A percentile compares a stretch with the other conserved stretches of the same genome.
phyloP scores from a whole-genome alignment of 2,329 filamentous ascomycete genomes.

The Torrubiellomyces zombiae region DNA sequence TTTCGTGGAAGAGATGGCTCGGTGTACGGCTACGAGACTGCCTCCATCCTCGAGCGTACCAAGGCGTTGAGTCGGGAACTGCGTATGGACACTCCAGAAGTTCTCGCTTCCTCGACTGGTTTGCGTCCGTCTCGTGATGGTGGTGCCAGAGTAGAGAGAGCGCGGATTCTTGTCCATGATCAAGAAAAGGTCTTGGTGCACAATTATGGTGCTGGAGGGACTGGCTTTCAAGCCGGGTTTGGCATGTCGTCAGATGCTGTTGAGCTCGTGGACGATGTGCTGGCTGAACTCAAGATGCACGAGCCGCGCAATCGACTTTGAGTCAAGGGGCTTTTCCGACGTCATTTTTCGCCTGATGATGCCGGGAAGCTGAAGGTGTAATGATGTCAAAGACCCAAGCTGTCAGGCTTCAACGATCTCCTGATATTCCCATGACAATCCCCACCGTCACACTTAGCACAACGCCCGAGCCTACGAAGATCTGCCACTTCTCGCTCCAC shows the following conservation, averaged over 20 bases:
- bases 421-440: constrained; percentile 35
- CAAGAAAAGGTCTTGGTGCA: constrained; percentile 15
- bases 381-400: no score
- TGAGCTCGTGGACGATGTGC: constrained; percentile 11
- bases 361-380: no score
- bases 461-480: constrained; percentile 76
- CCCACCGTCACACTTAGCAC: constrained; percentile 66
- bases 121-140: constrained; percentile 21
- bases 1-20: constrained; percentile 13
- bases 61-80: constrained; percentile 15
- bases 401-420: no score
- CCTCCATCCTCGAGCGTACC: constrained; percentile 20
- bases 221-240: constrained; percentile 26
- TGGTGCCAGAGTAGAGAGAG: constrained; percentile 26
- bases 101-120: constrained; percentile 17
- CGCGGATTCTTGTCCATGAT: constrained; percentile 11
- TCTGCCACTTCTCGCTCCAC: constrained; percentile 67
- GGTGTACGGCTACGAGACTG: constrained; percentile 19
- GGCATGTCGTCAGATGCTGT: constrained; percentile 22
- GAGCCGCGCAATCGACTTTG: no score
- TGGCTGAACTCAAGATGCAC: constrained; percentile 5
- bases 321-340: no score
- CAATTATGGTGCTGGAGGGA: constrained; percentile 28
- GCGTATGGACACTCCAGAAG: constrained; percentile 8
- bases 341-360: no score